Conservation (phyloP, 2,329 filamentous ascomycete genomes). For the Pseudogymnoascus sp. region DNA sequence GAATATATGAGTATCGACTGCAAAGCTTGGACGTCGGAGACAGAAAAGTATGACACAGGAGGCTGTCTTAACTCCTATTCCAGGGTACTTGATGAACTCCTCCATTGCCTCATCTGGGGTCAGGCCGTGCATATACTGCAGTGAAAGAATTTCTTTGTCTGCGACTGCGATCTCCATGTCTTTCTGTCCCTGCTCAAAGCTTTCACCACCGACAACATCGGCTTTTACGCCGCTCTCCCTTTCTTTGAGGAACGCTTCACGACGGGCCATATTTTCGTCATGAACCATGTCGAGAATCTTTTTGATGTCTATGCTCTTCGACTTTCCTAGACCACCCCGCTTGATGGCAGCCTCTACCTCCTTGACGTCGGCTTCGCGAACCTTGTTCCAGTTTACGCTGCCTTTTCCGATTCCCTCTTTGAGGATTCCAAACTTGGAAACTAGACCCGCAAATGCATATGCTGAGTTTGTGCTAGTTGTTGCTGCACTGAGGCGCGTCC, state of each 20-base stretch:
- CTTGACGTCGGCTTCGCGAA: constrained; percentile 51
- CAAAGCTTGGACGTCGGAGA: constrained; percentile 47
- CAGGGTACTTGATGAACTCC: constrained; percentile 45
- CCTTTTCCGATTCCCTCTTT: constrained; percentile 59
- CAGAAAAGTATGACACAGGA: constrained; percentile 53
- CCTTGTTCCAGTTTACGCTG: constrained; percentile 69
- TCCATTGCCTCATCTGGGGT: constrained; percentile 43
- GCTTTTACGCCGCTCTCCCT: constrained; percentile 37
- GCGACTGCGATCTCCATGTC: constrained; percentile 51
- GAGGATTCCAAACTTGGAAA: constrained; percentile 57
- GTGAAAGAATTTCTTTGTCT: constrained; percentile 51
- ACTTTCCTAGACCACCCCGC: constrained; percentile 61
- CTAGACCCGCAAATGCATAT: constrained; percentile 59
- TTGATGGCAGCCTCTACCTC: constrained; percentile 66
- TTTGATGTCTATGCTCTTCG: constrained; percentile 69
- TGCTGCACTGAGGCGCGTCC: constrained; percentile 48
- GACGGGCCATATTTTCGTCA: constrained; percentile 55
- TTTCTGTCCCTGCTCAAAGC: constrained; percentile 43
- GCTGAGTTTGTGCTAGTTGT: constrained; percentile 50
- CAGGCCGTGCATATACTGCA: constrained; percentile 46
- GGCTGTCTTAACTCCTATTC: constrained; percentile 52
- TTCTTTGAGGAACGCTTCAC: constrained; percentile 42
- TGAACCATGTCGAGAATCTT: constrained; percentile 66
- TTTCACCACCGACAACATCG: constrained; percentile 37
- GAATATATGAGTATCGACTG: constrained; percentile 53